phyloP scores from a whole-genome alignment of 495 filamentous ascomycete species.

The Neurospora sp. region DNA sequence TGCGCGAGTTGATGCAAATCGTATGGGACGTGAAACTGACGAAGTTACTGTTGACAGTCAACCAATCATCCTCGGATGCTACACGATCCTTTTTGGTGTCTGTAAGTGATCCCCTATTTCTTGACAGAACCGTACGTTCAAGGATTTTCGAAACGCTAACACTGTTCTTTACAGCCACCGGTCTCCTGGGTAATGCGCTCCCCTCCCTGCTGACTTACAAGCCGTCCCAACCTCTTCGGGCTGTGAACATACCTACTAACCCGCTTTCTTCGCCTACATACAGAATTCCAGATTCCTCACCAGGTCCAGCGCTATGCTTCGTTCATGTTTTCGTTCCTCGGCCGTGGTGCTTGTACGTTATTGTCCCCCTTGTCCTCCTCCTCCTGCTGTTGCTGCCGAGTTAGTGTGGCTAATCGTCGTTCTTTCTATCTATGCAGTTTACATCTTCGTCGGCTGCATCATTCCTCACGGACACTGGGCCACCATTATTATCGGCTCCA shows the following conservation, averaged over 20 bases:
- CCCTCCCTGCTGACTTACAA: too few species aligned
- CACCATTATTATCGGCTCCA: conserved; percentile 53
- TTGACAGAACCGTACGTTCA: too few species aligned
- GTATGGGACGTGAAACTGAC: conserved; percentile 1
- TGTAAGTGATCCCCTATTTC: conserved; percentile 58
- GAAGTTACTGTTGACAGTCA: conserved; percentile 31
- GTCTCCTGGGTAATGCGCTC: too few species aligned
- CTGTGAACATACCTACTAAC: too few species aligned
- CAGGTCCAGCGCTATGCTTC: conserved; percentile 88
- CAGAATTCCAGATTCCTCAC: conserved; percentile 94
- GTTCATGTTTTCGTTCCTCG: conserved; percentile 96
- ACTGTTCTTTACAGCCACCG: conserved; percentile 37
- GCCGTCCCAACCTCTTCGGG: too few species aligned
- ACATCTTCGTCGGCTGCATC: conserved; percentile 88
- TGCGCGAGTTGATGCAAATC: neutral
- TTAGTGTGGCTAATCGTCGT: neutral
- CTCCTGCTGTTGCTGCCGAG: neutral
- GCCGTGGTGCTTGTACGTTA: conserved; percentile 83
- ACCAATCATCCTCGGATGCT: conserved; percentile 66
- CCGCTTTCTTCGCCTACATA: too few species aligned
- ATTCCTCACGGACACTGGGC: conserved; percentile 50
- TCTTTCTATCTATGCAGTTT: conserved; percentile 59
- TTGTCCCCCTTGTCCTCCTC: neutral
- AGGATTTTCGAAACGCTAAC: neutral
- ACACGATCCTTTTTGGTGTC: conserved; percentile 83